Percentiles rank a stretch among this genome's conserved stretches.
Conservation (phyloP, 1,284 basidiomycete genomes). For the Cryptococcus sp. region DNA sequence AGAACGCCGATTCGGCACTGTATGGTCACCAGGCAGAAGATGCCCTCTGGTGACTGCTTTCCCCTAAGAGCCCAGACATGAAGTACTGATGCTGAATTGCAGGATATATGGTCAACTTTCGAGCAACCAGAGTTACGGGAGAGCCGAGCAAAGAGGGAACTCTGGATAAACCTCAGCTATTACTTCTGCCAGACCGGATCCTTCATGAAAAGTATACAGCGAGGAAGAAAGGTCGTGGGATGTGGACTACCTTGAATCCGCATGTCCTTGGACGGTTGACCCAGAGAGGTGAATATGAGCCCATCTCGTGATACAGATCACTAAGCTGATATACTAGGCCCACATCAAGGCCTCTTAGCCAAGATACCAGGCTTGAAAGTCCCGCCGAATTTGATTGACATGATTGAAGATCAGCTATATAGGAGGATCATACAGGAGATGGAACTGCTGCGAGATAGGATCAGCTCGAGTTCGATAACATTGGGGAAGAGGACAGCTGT, state of each 20-base stretch:
- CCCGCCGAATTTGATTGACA: conserved; percentile 1
- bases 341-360: neutral
- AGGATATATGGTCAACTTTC: conserved; percentile 18
- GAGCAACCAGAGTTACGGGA: neutral
- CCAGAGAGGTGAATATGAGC: conserved; percentile 2
- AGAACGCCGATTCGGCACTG: conserved; percentile 9
- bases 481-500: neutral
- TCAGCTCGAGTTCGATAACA: neutral
- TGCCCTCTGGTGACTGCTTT: conserved; percentile 7
- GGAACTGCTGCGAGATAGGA: conserved; percentile 4
- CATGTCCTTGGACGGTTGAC: conserved; percentile 3
- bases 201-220: conserved; percentile 3
- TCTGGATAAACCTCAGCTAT: too few relatives aligned
- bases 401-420: conserved; percentile 11
- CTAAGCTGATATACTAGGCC: neutral
- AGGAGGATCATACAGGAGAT: conserved; percentile 17
- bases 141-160: too few relatives aligned
- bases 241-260: conserved; percentile 12
- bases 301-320: neutral
- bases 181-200: conserved; percentile 12
- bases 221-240: conserved; percentile 2
- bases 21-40: neutral
- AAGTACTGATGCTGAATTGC: neutral
- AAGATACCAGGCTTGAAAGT: conserved; percentile 1
- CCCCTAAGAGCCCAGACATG: neutral